Evolutionary conservation across 257 asterid genomes (phyloP).

Genomic region (Plantago ovata): DNA sequence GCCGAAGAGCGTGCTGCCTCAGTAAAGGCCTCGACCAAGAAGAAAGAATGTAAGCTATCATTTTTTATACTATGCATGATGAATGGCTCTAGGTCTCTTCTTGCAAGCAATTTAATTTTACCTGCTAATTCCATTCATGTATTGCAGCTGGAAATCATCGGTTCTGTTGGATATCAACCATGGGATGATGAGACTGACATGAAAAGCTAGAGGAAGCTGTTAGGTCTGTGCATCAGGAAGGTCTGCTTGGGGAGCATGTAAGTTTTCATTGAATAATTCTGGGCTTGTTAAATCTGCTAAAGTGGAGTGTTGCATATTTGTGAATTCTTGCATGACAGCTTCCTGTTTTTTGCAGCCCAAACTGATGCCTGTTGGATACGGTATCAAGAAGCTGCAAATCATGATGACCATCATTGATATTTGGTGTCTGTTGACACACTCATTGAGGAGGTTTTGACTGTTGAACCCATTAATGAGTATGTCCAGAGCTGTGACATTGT

Average conservation of each 20-base stretch:
- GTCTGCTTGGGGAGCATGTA: constrained; percentile 95
- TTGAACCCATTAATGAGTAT: constrained; percentile 45
- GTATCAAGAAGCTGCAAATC: constrained; percentile 72
- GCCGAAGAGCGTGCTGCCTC: constrained; percentile 93
- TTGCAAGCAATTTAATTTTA: too few relatives aligned
- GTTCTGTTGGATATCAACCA: constrained; percentile 66
- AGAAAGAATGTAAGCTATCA: constrained; percentile 82
- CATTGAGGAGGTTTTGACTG: constrained; percentile 52
- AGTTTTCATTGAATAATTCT: constrained; percentile 12
- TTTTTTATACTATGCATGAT: not conserved
- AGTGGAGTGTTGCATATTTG: not conserved
- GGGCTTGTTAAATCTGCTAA: not conserved
- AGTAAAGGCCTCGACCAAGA: constrained; percentile 73
- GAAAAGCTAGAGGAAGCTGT: constrained; percentile 96
- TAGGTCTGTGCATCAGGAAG: constrained; percentile 65
- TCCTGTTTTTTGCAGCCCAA: constrained; percentile 43
- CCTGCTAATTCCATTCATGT: not conserved
- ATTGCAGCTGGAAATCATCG: constrained; percentile 64
- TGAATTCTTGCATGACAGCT: not conserved
- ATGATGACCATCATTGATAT: constrained; percentile 69
- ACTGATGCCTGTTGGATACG: constrained; percentile 62
- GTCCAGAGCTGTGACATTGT: constrained; percentile 67
- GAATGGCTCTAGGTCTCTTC: not conserved
- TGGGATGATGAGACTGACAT: constrained; percentile 99
- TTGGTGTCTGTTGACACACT: constrained; percentile 61